Evolutionary conservation across 805 yeast genomes (phyloP).

Genomic region (Candida khao-thaluensis): DNA sequence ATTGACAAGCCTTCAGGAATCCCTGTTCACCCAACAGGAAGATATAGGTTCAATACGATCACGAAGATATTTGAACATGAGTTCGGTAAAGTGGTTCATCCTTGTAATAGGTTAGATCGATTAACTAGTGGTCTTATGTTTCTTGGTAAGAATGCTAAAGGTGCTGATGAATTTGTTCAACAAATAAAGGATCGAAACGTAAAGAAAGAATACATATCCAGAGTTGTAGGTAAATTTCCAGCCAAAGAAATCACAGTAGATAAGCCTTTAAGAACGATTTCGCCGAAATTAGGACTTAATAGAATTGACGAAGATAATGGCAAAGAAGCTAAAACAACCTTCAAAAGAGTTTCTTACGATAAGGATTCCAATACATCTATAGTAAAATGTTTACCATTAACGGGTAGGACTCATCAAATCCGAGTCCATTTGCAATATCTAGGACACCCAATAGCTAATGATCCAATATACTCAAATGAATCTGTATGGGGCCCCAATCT

Average conservation of each 20-base stretch:
- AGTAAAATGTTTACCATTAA: slow-evolving; percentile 79
- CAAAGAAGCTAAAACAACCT: slow-evolving; percentile 73
- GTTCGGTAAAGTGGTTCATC: slow-evolving; percentile 61
- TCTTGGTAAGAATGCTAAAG: slow-evolving; percentile 75
- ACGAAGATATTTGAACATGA: slow-evolving; percentile 78
- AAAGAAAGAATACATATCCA: slow-evolving; percentile 78
- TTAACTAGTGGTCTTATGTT: slow-evolving; percentile 93
- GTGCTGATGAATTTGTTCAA: slow-evolving; percentile 72
- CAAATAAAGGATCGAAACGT: slow-evolving; percentile 75
- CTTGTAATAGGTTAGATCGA: slow-evolving; percentile 84
- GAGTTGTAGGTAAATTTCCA: slow-evolving; percentile 87
- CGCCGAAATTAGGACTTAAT: slow-evolving; percentile 72
- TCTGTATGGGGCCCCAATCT: slow-evolving; percentile 75
- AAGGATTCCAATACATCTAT: slow-evolving; percentile 54
- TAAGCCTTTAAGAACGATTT: slow-evolving; percentile 64
- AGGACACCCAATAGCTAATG: slow-evolving; percentile 46
- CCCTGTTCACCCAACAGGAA: slow-evolving; percentile 95
- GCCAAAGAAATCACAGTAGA: slow-evolving; percentile 52
- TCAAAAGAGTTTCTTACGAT: slow-evolving; percentile 67
- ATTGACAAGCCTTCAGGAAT: slow-evolving; percentile 93
- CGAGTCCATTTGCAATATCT: slow-evolving; percentile 86
- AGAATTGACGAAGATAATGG: slow-evolving; percentile 49
- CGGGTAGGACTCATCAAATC: slow-evolving; percentile 96
- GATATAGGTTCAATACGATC: slow-evolving; percentile 71
- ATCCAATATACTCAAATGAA: slow-evolving; percentile 78